Evolutionary conservation across 352 stramenopile genomes (phyloP), one percentile per base, ranked within the genome.

Genomic region (Pythium rishiriense): DNA sequence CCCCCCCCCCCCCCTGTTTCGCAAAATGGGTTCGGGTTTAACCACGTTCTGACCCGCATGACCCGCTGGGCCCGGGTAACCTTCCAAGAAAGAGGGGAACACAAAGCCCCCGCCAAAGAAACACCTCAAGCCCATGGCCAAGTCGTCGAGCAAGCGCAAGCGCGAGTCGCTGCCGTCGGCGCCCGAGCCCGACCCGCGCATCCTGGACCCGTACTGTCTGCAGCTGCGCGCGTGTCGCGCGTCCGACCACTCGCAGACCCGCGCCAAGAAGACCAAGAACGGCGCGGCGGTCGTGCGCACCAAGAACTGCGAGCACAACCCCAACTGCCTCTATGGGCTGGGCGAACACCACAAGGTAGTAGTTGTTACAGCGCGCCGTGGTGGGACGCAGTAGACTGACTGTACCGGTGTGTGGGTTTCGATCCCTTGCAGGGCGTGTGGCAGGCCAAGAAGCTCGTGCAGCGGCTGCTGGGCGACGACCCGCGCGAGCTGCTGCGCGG

Each of bases 311-410:
- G 66, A 57, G 2, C 71, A 89, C 56, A 97, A 97, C 56, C 87
- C 87, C 60, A 95, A 96, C 66, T 96, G 87, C 54, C 75, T 95
- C 42, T 97, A 80, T 31, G 88, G 88, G 4, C 71, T 97, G 11
- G 88, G 88, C 42, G 87, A 96, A 72, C 69, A 76, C 61, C 73
- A 87, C 17, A 76, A 87, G 68, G 80, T 87, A 62, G 5, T 45
- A 28, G n/a, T n/a, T n/a, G 14, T 12, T 17, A n/a, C 37, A 37
- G 31, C n/a, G 14, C 14, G 37, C 3, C 6, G 2, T 39, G 7
- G 33, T 39, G 33, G 33, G 6, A 12, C 33, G 33, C 11, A 17
- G 33, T 9, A 9, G 2, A 1, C 15, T 21, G 45, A n/a, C n/a
- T 50, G n/a, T n/a, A n/a, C n/a, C n/a, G n/a, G n/a, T n/a, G n/a